A percentile compares a stretch with the other conserved stretches of the same genome.
Conservation (phyloP, 2,329 filamentous ascomycete species). For the Paracamarosporium sp. region DNA sequence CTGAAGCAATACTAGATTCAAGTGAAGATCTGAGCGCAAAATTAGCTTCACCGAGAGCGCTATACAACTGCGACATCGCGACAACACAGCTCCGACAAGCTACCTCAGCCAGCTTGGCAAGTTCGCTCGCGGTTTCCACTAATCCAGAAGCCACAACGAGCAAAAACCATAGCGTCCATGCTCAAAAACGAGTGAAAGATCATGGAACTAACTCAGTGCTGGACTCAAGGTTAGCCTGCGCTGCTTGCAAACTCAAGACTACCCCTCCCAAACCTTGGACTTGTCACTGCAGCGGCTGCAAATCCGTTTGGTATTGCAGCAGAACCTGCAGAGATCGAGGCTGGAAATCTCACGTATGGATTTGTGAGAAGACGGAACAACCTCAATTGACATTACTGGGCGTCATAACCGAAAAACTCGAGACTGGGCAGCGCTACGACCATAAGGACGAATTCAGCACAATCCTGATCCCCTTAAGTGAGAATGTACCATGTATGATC, state of each 20-base stretch:
- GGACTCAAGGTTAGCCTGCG: background rate
- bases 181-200: background rate
- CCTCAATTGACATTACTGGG: background rate
- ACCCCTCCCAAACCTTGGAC: background rate
- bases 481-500: constrained; percentile 32
- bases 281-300: background rate
- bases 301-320: background rate
- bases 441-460: background rate
- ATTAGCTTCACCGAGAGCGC: background rate
- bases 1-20: background rate
- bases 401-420: background rate
- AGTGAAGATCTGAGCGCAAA: background rate
- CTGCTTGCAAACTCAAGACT: background rate
- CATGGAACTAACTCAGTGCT: background rate
- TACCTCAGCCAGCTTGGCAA: background rate
- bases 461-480: constrained; percentile 2
- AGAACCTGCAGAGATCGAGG: background rate
- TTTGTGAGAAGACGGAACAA: background rate
- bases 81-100: background rate
- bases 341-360: background rate
- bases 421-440: background rate
- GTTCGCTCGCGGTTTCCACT: background rate
- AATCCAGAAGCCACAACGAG: no score
- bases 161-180: background rate
- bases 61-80: no score